Evolutionary conservation across 176 grass and related monocot species (phyloP), one percentile per base, ranked within the genome.

Genomic region (Thinopyrum elongatum): DNA sequence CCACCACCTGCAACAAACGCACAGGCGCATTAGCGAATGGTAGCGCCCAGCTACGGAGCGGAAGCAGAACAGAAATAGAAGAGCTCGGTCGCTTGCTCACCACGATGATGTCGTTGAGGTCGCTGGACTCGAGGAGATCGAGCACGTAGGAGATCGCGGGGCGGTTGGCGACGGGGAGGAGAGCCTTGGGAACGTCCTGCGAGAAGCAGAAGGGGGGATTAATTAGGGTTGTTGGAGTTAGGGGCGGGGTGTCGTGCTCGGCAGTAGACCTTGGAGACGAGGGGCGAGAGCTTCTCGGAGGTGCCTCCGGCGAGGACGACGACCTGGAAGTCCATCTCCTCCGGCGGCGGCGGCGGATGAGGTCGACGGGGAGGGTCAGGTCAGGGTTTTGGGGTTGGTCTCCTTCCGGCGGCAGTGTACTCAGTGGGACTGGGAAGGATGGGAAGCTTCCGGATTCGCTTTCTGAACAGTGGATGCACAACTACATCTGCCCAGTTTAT

Each of bases 301-400:
- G 79, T 83, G 65, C 97, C 97, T 17, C 97, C 97, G 49, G 97
- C 97, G 90, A 98, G 97, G 76, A 98, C 90, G 76, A 98, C 92
- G 80, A 98, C 94, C 82, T 98, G 91, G 86, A 98, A 95, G 68
- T 98, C 97, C 97, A 98, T 98, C 73, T 61, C 80, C 84, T 76
- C 46, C 79, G 17, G 10, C 71, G 47, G n/a, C 79, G 69, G 36
- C 36, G 74, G 66, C 13, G 49, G 8, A 15, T 14, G 70, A 55
- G 31, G 34, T 73, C 66, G 76, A 66, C 81, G 78, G 82, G 58
- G 34, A 70, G 49, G 49, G 38, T 63, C 78, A 29, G 61, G 61
- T 70, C 29, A 83, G 81, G 87, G 65, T 79, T 88, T 79, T 63
- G 80, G 74, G 16, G 78, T 33, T 41, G 41, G 86, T 53, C 44